Conservation (phyloP, 176 grass and related monocot genomes). For the Aegilops bicornis region DNA sequence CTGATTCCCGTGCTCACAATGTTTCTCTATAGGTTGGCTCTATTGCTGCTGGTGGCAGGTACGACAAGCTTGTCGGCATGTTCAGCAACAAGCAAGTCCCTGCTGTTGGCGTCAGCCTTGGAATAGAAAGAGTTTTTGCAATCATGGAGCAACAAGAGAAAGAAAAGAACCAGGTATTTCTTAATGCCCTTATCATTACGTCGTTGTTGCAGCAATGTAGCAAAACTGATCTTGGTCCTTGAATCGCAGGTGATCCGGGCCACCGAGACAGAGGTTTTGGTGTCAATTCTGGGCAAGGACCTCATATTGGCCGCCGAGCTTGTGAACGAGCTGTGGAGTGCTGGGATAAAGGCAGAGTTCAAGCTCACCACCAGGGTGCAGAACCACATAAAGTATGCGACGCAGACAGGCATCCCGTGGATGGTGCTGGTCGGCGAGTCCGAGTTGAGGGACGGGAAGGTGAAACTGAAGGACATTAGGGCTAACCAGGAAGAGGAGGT, state of each 20-base stretch:
- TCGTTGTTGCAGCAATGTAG: background rate
- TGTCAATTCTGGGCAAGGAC: conserved; percentile 85
- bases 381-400: conserved; percentile 70
- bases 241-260: conserved; percentile 57
- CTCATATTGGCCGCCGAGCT: conserved; percentile 67
- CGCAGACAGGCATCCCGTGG: conserved; percentile 65
- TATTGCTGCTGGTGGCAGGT: conserved; percentile 90
- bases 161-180: conserved; percentile 73
- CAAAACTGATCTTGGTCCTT: background rate
- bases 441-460: conserved; percentile 41
- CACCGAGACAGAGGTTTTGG: conserved; percentile 84
- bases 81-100: conserved; percentile 93
- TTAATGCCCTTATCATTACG: background rate
- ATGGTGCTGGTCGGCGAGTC: conserved; percentile 83
- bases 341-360: conserved; percentile 88
- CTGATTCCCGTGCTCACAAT: conserved; percentile 24
- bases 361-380: conserved; percentile 67
- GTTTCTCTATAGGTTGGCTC: conserved; percentile 70
- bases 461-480: conserved; percentile 81
- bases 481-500: conserved; percentile 62
- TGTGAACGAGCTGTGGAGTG: conserved; percentile 74
- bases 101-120: conserved; percentile 94
- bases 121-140: conserved; percentile 94
- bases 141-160: conserved; percentile 94
- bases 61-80: conserved; percentile 94